phyloP scores from a whole-genome alignment of 2,329 filamentous ascomycete species.

The Diaporthe aspalathi region DNA sequence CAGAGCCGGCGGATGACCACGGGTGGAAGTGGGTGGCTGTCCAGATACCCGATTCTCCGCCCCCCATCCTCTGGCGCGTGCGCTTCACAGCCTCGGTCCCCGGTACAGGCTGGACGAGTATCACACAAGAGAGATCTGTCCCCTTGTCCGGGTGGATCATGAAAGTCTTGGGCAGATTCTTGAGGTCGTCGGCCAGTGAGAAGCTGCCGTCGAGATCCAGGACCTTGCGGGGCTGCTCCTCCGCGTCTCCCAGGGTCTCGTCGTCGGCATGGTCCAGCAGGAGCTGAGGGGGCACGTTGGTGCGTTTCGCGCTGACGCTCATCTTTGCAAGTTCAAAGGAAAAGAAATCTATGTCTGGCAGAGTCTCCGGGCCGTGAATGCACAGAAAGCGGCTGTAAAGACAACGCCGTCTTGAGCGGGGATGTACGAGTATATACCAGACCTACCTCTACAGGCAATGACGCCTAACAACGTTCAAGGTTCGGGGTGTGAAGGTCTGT shows the following conservation, averaged over 20 bases:
- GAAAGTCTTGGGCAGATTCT: conserved; percentile 8
- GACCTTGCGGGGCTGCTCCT: conserved; percentile 28
- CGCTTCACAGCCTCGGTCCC: conserved; percentile 2
- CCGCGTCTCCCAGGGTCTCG: not conserved
- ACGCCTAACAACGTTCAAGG: not conserved
- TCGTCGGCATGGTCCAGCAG: conserved; percentile 13
- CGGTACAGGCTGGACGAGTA: conserved; percentile 21
- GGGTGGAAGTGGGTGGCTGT: conserved; percentile 23
- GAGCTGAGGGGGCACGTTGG: conserved; percentile 19
- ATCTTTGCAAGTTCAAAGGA: conserved; percentile 17
- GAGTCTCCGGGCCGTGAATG: not conserved
- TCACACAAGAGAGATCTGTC: conserved; percentile 11
- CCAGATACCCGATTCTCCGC: conserved; percentile 22
- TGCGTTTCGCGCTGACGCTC: conserved; percentile 27
- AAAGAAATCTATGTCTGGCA: too few species aligned
- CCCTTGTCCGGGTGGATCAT: conserved; percentile 13
- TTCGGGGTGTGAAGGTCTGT: conserved; percentile 10
- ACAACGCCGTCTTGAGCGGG: not conserved
- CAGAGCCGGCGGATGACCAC: conserved; percentile 15
- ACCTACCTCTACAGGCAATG: too few species aligned
- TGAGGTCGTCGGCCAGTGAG: conserved; percentile 23
- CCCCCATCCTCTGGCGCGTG: conserved; percentile 14
- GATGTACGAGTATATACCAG: not conserved
- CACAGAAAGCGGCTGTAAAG: not conserved
- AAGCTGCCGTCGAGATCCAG: conserved; percentile 19